Conservation (phyloP, 1,284 basidiomycete species). For the Pisolithus thermaeus region DNA sequence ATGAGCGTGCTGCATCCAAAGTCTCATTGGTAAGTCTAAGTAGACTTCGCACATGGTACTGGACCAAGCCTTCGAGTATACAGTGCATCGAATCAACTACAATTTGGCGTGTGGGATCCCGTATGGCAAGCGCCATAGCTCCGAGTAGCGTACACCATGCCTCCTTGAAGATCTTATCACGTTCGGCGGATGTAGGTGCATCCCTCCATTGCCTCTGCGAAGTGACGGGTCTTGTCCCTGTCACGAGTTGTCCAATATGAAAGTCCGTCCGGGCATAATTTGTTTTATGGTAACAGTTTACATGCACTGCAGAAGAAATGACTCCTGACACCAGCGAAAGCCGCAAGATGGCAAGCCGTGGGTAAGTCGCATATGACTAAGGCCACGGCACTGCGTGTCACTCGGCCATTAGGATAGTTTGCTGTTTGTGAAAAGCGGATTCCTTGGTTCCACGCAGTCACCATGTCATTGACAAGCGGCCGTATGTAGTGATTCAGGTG, state of each 20-base stretch:
- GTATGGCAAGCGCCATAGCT: slow-evolving; percentile 14
- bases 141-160: slow-evolving; percentile 10
- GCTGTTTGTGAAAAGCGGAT: too few relatives aligned
- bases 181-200: neutral
- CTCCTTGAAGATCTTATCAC: slow-evolving; percentile 8
- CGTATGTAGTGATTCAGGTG: neutral
- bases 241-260: slow-evolving; percentile 8
- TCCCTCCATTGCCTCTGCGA: slow-evolving; percentile 12
- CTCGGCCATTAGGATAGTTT: too few relatives aligned
- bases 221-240: neutral
- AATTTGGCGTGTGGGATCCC: slow-evolving; percentile 12
- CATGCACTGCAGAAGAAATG: slow-evolving; percentile 7
- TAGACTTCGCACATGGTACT: slow-evolving; percentile 4
- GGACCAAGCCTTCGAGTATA: slow-evolving; percentile 11
- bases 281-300: slow-evolving; percentile 5
- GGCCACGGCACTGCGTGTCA: too few relatives aligned
- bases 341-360: too few relatives aligned
- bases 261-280: slow-evolving; percentile 7
- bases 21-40: slow-evolving; percentile 1
- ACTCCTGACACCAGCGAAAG: neutral
- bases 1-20: neutral
- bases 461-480: neutral
- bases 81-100: slow-evolving; percentile 18
- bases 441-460: too few relatives aligned
- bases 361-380: too few relatives aligned